phyloP scores from a whole-genome alignment of 495 filamentous ascomycete genomes.

The Neurospora africana region DNA sequence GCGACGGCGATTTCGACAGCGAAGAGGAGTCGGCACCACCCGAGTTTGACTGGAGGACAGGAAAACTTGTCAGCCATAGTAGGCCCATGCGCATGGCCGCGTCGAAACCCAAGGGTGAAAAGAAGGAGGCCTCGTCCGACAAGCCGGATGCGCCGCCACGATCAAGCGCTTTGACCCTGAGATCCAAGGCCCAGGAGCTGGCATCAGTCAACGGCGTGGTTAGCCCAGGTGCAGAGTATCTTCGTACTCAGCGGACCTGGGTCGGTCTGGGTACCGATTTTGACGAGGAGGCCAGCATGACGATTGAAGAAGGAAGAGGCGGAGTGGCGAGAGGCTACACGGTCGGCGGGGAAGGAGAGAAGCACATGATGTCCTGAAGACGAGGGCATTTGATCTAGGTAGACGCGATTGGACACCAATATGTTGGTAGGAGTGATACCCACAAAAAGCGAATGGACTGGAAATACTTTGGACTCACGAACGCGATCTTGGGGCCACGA shows the following conservation, averaged over 20 bases:
- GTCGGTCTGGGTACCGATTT: constrained; percentile 87
- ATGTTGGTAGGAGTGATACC: background rate
- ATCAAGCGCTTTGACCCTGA: constrained; percentile 40
- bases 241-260: constrained; percentile 79
- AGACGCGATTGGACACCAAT: background rate
- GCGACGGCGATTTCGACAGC: constrained; percentile 10
- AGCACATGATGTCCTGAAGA: constrained; percentile 1
- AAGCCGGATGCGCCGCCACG: constrained; percentile 9
- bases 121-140: constrained; percentile 6
- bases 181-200: constrained; percentile 54
- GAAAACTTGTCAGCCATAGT: constrained; percentile 70
- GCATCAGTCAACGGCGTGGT: constrained; percentile 65
- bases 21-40: constrained; percentile 55
- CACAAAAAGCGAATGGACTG: background rate
- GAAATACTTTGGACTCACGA: background rate
- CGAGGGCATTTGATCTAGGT: background rate
- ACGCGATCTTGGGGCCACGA: background rate
- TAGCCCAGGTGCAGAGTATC: constrained; percentile 85
- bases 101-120: background rate
- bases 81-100: constrained; percentile 54
- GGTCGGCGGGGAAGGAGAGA: constrained; percentile 47
- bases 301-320: constrained; percentile 70
- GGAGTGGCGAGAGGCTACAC: constrained; percentile 88
- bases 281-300: constrained; percentile 51
- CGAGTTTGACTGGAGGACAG: constrained; percentile 85